A percentile compares a stretch with the other conserved stretches of the same genome.
Conservation (phyloP, 306 rosid genomes). For the Leucaena leucocephala region DNA sequence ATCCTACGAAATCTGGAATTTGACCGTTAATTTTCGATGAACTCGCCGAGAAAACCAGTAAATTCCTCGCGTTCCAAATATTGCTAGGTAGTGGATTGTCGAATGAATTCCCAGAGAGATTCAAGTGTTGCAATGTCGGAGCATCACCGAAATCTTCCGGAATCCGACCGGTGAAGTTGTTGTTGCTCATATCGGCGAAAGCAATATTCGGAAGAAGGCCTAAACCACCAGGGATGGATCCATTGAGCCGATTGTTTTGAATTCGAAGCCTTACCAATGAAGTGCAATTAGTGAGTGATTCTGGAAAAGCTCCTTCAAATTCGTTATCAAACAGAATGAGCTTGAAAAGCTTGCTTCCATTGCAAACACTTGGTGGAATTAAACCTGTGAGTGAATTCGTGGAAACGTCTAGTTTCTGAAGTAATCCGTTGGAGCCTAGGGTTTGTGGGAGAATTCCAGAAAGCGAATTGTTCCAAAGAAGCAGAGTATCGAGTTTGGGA, state of each 20-base stretch:
- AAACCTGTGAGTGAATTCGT: constrained; percentile 80
- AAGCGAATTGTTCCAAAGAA: constrained; percentile 80
- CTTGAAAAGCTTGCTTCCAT: constrained; percentile 59
- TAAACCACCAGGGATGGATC: constrained; percentile 64
- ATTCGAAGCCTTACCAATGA: constrained; percentile 67
- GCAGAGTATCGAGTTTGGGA: constrained; percentile 56
- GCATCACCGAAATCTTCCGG: constrained; percentile 64
- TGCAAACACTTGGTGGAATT: constrained; percentile 64
- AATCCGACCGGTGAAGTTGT: constrained; percentile 47
- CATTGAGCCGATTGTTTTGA: constrained; percentile 70
- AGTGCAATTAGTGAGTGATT: constrained; percentile 53
- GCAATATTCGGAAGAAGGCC: constrained; percentile 45
- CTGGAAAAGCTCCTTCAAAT: constrained; percentile 49
- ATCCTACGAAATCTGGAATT: constrained; percentile 63
- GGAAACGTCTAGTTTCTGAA: constrained; percentile 62
- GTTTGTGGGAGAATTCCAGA: constrained; percentile 67
- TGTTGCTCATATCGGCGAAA: constrained; percentile 58
- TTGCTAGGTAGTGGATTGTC: constrained; percentile 42
- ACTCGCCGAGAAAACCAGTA: constrained; percentile 60
- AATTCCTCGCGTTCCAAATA: constrained; percentile 50
- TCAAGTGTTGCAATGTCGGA: constrained; percentile 38
- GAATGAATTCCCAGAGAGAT: constrained; percentile 55
- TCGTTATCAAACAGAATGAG: constrained; percentile 69
- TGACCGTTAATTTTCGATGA: constrained; percentile 46
- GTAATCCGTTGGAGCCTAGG: constrained; percentile 62